Conservation (phyloP, 805 yeast genomes). For the Naumovozyma dairenensis region DNA sequence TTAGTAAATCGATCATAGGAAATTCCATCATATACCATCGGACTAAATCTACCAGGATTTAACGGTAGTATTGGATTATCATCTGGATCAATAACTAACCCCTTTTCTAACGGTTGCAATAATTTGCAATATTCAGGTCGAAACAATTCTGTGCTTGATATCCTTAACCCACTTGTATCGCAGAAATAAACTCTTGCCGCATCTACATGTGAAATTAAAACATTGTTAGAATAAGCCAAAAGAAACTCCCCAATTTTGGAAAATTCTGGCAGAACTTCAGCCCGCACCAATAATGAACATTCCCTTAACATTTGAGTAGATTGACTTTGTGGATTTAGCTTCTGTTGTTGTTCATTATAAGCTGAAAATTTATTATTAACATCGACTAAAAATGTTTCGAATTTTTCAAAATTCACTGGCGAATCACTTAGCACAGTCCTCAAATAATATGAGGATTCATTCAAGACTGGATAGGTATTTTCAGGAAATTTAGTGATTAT, state of each 20-base stretch:
- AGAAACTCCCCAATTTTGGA: constrained; percentile 21
- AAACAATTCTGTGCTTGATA: constrained; percentile 26
- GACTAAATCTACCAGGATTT: constrained; percentile 28
- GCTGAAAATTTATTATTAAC: constrained; percentile 33
- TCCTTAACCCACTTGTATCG: constrained; percentile 25
- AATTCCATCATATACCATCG: constrained; percentile 26
- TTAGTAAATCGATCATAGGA: constrained; percentile 23
- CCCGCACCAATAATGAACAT: constrained; percentile 46
- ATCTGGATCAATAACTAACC: constrained; percentile 45
- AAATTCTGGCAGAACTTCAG: constrained; percentile 42
- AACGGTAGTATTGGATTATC: constrained; percentile 27
- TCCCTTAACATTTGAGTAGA: constrained; percentile 13
- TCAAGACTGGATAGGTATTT: constrained; percentile 34
- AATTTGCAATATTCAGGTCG: constrained; percentile 26
- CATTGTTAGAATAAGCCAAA: constrained; percentile 20
- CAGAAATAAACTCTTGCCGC: constrained; percentile 25
- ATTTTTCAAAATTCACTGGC: constrained; percentile 45
- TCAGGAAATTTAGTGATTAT: constrained; percentile 48
- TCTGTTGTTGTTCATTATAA: constrained; percentile 24
- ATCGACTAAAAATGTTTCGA: constrained; percentile 54
- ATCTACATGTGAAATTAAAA: constrained; percentile 22
- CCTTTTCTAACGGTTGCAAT: constrained; percentile 28
- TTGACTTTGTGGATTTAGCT: constrained; percentile 4
- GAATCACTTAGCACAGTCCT: constrained; percentile 30
- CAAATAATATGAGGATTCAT: constrained; percentile 26